Conservation (phyloP, 306 rosid species). For the Cucurbita argyrosperma region DNA sequence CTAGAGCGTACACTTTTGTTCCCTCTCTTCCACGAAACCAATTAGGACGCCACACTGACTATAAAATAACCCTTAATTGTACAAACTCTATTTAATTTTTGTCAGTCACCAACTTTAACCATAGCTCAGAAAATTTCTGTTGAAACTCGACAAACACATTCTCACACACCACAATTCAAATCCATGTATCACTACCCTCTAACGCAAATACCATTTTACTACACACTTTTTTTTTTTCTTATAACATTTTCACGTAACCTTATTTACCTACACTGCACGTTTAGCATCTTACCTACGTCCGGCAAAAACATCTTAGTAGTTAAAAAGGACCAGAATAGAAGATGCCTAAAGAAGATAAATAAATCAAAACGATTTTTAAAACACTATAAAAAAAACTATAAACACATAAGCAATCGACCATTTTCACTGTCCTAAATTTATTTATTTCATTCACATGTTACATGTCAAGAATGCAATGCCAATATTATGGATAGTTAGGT, state of each 20-base stretch:
- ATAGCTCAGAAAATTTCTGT: no score
- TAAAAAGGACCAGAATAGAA: background rate
- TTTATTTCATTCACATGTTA: background rate
- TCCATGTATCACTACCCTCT: no score
- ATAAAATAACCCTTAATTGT: no score
- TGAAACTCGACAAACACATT: no score
- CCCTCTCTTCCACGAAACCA: no score
- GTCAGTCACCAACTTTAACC: no score
- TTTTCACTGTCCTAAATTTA: background rate
- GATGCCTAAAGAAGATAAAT: background rate
- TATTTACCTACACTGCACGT: background rate
- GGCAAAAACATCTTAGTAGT: background rate
- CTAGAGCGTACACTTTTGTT: no score
- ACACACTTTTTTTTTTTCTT: background rate
- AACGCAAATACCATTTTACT: no score
- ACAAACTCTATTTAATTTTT: no score
- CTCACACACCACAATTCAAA: no score
- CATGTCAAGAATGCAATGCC: background rate
- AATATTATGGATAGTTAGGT: background rate
- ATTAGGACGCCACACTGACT: no score
- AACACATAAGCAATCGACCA: background rate
- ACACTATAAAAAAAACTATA: background rate
- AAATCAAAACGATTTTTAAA: background rate
- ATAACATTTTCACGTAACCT: background rate
- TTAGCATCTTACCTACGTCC: background rate